Evolutionary conservation across 2,329 filamentous ascomycete species (phyloP), one percentile per base, ranked within the genome.

Genomic region (Penicillium hordei): DNA sequence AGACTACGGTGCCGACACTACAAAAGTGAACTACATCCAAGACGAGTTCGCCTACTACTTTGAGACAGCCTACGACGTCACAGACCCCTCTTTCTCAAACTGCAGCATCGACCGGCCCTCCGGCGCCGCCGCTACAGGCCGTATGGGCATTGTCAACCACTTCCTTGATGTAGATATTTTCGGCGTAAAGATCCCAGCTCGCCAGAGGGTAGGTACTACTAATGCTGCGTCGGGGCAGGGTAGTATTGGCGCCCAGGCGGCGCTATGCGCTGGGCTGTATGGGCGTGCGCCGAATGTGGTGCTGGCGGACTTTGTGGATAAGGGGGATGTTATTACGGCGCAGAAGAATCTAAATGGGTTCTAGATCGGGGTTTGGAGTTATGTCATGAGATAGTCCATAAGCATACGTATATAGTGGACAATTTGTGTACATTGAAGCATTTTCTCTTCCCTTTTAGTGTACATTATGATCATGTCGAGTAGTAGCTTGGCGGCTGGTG

Each of bases 121-220:
- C 5, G 72, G 71, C n/a, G 71, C 70, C 25, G 72, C 68, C 15
- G 61, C 73, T 6, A 66, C 71, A 5, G 76, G 74, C 13, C 71
- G 76, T 5, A 79, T 81, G 77, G 77, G 77, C 54, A 72, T 81
- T 36, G 72, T 81, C 58, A 82, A 81, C 57, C 79, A 82, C 63
- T 80, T 79, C 60, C 66, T 81, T 3, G 76, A 81, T 59, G 62
- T 74, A 10, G 71, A 79, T 49, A 62, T 79, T 31, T 55, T 76
- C 0, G 77, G 78, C 7, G 68, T 78, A 15, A 63, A 73, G 36
- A 64, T 80, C n/a, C 79, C 79, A 6, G 76, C 80, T 53, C 70
- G 76, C 17, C 60, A 66, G 5, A 69, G 65, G 15, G 76, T 77
- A 13, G 59, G 55, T 3, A 71, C 61, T 21, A 81, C 79, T 1